Base-by-base conservation (phyloP, 2,329 filamentous ascomycete species). In the Tolypocladium inflatum region DNA sequence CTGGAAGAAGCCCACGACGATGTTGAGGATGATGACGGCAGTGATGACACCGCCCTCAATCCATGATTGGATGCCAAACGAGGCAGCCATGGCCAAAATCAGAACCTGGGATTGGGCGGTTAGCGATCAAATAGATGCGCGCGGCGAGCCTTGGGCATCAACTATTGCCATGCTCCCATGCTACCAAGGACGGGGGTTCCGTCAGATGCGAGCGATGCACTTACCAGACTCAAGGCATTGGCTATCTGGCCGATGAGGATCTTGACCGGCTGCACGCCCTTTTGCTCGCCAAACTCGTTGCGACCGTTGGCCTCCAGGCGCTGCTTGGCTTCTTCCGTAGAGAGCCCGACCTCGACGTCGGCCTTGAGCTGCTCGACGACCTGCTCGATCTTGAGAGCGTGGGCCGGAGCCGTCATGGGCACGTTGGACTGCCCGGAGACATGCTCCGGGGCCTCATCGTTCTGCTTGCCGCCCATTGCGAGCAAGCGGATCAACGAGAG, bases 161-260 rank as follows among this genome's bases (percentile, higher is more conserved):
- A 37, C 26, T 8, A 26, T 23, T 30, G 21, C 33, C 37, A 8
- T 3, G 6, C 1, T 21, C 10, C n/a, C n/a, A n/a, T n/a, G n/a
- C n/a, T n/a, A n/a, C 5, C 33, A 6, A 19, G 17, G 30, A 42
- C 5, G 23, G 3, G 7, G 17, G 2, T 19, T 17, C 11, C 17
- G 23, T 30, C 13, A 3, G 5, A 30, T 19, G 7, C 4, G 8
- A n/a, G 13, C n/a, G 30, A 35, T 26, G 37, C 15, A 62, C 69
- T 66, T 66, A 86, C 86, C 70, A 89, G 69, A 63, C 83, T 88
- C 81, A 89, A 82, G 17, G 85, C 85, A 70, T 89, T 89, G 59
- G 84, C 84, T 56, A 89, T 75, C 66, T 89, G 86, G 38, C 80
- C 77, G 54, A 88, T 74, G 26, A 89, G 72, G 60, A 89, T 88